Percentiles rank a stretch among this genome's conserved stretches.
Evolutionary conservation across 805 yeast species (phyloP).

Genomic region (Hanseniaspora singularis): DNA sequence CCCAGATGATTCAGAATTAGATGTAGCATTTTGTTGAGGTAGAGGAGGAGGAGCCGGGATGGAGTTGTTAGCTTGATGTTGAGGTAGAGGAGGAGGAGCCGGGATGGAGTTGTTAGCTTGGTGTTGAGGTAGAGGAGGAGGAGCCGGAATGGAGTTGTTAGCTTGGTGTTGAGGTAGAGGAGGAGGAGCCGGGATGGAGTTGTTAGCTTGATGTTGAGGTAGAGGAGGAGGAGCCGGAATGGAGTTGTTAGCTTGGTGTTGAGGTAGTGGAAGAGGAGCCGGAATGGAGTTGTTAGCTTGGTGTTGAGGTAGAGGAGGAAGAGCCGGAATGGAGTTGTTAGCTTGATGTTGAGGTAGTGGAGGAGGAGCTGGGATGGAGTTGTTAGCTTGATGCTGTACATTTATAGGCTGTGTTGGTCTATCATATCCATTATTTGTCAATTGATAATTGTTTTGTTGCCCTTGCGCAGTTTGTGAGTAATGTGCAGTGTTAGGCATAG

Average conservation of each 20-base stretch:
- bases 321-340: constrained; percentile 6
- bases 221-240: constrained; percentile 15
- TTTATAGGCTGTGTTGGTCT: background rate
- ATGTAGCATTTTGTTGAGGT: constrained; percentile 5
- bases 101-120: constrained; percentile 1
- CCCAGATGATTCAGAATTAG: constrained; percentile 26
- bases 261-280: constrained; percentile 21
- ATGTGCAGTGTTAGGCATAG: constrained; percentile 6
- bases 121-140: constrained; percentile 14
- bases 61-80: background rate
- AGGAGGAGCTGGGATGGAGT: constrained; percentile 1
- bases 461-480: background rate
- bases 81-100: constrained; percentile 7
- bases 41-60: constrained; percentile 8
- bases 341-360: constrained; percentile 18
- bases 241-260: constrained; percentile 21
- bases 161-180: constrained; percentile 15
- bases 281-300: constrained; percentile 17
- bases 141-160: constrained; percentile 17
- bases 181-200: constrained; percentile 11
- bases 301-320: constrained; percentile 3
- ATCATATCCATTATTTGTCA: too few species aligned
- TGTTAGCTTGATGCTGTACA: constrained; percentile 15
- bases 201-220: constrained; percentile 8
- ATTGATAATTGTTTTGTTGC: too few species aligned